Evolutionary conservation across 768 basidiomycete species (phyloP), one percentile per base, ranked within the genome.

Genomic region (Lentinus tigrinus): DNA sequence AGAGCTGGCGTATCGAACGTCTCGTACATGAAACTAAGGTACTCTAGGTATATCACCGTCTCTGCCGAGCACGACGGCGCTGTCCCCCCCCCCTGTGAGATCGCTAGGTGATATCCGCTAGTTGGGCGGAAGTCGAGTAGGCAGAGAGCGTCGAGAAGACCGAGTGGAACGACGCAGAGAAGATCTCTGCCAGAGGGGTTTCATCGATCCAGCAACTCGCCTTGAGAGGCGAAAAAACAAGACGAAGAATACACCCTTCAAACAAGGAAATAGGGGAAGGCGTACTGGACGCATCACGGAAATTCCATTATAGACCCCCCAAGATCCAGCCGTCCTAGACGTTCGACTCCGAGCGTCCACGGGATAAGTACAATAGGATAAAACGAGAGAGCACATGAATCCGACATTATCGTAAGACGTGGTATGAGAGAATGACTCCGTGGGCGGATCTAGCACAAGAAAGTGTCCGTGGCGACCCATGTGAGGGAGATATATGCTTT

Each of bases 381-480:
- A 52, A 51, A 52, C 47, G 37, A 47, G 37, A 47, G 39, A 48
- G 36, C 42, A 54, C 54, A 55, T 55, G 53, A 54, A 28, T 24
- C 44, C 48, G 39, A 40, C 52, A 39, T 50, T 28, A 55, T 17
- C 47, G 47, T 16, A 21, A 50, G n/a, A 31, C 47, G 28, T 23
- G 19, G n/a, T 37, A 53, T 19, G 19, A 17, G 40, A 36, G 17
- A 38, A 40, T 16, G 36, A 3, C 17, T 54, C 58, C 42, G 43
- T 16, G 10, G n/a, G 37, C 43, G 38, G 36, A 42, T n/a, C 34
- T 50, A 54, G 58, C 58, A 60, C 58, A 43, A 60, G 42, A 42
- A 55, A 47, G 49, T 60, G 58, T 60, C 58, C 53, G 39, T 51
- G 48, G 47, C 13, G 21, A 34, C 42, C 58, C 54, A 37, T n/a